phyloP scores from a whole-genome alignment of 306 rosid species.

The Prosopis cineraria region DNA sequence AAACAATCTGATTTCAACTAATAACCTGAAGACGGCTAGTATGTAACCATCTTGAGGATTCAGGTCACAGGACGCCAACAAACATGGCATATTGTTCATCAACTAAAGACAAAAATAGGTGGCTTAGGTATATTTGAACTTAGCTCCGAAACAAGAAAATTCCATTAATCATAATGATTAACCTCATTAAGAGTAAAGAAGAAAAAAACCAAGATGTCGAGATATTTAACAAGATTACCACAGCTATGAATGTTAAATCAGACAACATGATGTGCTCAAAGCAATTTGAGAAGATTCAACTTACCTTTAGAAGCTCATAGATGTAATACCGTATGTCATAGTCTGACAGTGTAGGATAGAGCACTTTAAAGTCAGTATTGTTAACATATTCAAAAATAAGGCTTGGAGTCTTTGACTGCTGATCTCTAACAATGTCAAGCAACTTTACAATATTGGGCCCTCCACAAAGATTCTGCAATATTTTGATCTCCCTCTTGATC shows the following conservation, averaged over 20 bases:
- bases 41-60: conserved; percentile 21
- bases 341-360: conserved; percentile 83
- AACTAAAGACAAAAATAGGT: conserved; percentile 18
- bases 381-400: conserved; percentile 85
- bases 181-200: conserved; percentile 5
- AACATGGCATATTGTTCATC: conserved; percentile 20
- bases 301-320: conserved; percentile 84
- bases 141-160: conserved; percentile 14
- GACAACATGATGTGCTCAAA: neutral
- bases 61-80: conserved; percentile 12
- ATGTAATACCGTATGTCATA: conserved; percentile 80
- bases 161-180: conserved; percentile 18
- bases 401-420: conserved; percentile 95
- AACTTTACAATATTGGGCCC: conserved; percentile 90
- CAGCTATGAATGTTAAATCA: neutral
- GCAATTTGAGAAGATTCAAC: conserved; percentile 30
- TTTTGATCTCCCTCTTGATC: conserved; percentile 97
- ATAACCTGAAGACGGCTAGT: neutral
- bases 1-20: conserved; percentile 5
- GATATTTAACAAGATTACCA: conserved; percentile 6
- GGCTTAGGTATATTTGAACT: neutral
- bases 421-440: conserved; percentile 94
- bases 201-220: conserved; percentile 19
- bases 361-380: conserved; percentile 90
- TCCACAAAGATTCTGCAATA: conserved; percentile 91